These are phyloP conservation scores for Trichoderma reesei DNA, from an alignment of 495 filamentous ascomycete genomes.

Conservation along the genomic window DNA sequence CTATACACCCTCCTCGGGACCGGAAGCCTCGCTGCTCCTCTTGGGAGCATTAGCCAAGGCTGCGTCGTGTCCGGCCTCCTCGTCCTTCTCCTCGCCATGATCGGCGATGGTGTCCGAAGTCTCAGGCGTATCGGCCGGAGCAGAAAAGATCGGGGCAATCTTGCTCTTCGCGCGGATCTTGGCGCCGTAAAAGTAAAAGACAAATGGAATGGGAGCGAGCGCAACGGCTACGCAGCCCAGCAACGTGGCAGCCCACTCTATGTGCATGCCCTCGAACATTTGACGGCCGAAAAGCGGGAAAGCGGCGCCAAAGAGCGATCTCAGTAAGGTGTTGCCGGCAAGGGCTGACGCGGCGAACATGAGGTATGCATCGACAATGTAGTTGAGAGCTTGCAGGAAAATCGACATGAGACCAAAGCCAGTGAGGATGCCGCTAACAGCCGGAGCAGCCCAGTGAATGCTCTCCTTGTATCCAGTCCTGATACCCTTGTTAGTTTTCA, in stretches of 20 bases:
- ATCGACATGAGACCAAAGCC: slow-evolving; percentile 62
- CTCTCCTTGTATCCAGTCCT: slow-evolving; percentile 43
- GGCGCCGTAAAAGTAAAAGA: slow-evolving; percentile 54
- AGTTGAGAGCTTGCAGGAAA: slow-evolving; percentile 79
- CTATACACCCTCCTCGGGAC: background rate
- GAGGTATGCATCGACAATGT: slow-evolving; percentile 80
- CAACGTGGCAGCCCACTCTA: slow-evolving; percentile 68
- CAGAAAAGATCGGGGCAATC: slow-evolving; percentile 47
- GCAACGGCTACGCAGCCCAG: slow-evolving; percentile 61
- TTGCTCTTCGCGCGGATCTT: slow-evolving; percentile 55
- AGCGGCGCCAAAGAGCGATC: slow-evolving; percentile 62
- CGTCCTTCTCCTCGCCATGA: background rate
- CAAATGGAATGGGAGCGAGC: slow-evolving; percentile 65
- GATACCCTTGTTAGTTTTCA: background rate
- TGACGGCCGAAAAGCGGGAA: slow-evolving; percentile 78
- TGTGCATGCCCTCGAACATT: slow-evolving; percentile 69
- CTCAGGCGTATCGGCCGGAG: background rate
- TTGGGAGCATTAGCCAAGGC: background rate
- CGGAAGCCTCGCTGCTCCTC: background rate
- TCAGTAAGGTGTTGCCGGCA: slow-evolving; percentile 81
- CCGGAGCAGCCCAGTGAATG: slow-evolving; percentile 78
- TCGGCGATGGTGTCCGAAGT: background rate
- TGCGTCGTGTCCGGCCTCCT: background rate
- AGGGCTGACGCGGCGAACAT: slow-evolving; percentile 85
- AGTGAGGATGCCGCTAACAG: slow-evolving; percentile 52